A percentile compares a stretch with the other conserved stretches of the same genome.
Evolutionary conservation across 202 grass and related monocot genomes (phyloP).

Genomic region (Musa balbisiana): DNA sequence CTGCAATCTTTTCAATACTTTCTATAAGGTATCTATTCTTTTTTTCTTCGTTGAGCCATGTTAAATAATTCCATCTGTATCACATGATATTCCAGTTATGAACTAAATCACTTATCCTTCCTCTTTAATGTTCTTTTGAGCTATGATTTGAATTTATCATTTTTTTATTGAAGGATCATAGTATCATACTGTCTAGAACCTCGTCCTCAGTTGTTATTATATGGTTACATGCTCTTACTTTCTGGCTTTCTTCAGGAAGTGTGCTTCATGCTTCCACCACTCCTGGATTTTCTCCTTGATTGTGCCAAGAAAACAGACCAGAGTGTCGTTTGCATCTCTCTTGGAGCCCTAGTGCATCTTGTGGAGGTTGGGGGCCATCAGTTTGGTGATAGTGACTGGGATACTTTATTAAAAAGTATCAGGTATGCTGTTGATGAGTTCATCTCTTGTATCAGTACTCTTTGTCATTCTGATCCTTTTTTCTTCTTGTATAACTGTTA

Average conservation of each 20-base stretch:
- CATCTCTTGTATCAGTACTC: not conserved
- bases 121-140: slow-evolving; percentile 11
- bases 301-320: slow-evolving; percentile 99
- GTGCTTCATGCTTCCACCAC: slow-evolving; percentile 96
- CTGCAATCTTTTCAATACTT: slow-evolving; percentile 98
- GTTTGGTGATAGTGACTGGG: slow-evolving; percentile 90
- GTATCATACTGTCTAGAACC: not conserved
- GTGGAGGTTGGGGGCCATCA: slow-evolving; percentile 96
- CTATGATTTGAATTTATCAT: not conserved
- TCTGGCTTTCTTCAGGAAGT: slow-evolving; percentile 62
- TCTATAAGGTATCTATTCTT: slow-evolving; percentile 61
- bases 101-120: slow-evolving; percentile 2
- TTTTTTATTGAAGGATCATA: not conserved
- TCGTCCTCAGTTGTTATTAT: not conserved
- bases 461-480: slow-evolving; percentile 11
- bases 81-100: slow-evolving; percentile 15
- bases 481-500: slow-evolving; percentile 10
- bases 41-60: slow-evolving; percentile 10
- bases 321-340: slow-evolving; percentile 93
- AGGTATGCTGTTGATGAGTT: slow-evolving; percentile 46
- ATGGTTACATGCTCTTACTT: slow-evolving; percentile 14
- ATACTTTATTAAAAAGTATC: slow-evolving; percentile 94
- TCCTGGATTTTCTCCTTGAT: slow-evolving; percentile 86
- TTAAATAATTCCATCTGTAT: not conserved
- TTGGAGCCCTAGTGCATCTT: slow-evolving; percentile 92